Conservation (phyloP, 345 rosid species). For the Arabis hirsuta region DNA sequence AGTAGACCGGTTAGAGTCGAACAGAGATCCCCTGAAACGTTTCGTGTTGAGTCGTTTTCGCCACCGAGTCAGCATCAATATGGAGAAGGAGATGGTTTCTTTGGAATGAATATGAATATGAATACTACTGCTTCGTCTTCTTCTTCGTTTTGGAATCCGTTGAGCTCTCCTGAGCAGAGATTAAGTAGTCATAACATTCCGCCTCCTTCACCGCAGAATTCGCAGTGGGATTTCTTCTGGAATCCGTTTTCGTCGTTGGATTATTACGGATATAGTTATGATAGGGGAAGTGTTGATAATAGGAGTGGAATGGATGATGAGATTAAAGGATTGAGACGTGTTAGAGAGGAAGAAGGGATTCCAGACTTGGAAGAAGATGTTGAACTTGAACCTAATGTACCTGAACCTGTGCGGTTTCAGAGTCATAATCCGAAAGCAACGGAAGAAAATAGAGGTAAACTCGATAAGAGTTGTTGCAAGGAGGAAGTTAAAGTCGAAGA, state of each 20-base stretch:
- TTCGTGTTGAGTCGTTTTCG: slow-evolving; percentile 63
- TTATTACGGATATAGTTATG: slow-evolving; percentile 67
- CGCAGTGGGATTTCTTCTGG: slow-evolving; percentile 98
- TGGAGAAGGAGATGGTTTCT: slow-evolving; percentile 61
- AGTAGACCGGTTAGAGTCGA: slow-evolving; percentile 70
- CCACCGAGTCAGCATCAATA: slow-evolving; percentile 54
- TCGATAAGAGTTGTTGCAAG: slow-evolving; percentile 39
- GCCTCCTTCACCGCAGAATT: slow-evolving; percentile 86
- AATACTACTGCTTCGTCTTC: slow-evolving; percentile 37
- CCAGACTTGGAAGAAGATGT: slow-evolving; percentile 88
- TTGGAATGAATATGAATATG: slow-evolving; percentile 56
- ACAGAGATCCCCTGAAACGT: slow-evolving; percentile 86
- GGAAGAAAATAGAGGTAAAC: slow-evolving; percentile 46
- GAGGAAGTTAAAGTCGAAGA: slow-evolving; percentile 86
- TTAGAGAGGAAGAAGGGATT: slow-evolving; percentile 95
- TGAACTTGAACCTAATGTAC: slow-evolving; percentile 52
- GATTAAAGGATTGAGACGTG: slow-evolving; percentile 76
- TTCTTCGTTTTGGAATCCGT: slow-evolving; percentile 41
- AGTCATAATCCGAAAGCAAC: slow-evolving; percentile 36
- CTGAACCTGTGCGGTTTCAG: slow-evolving; percentile 53
- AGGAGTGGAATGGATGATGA: slow-evolving; percentile 69
- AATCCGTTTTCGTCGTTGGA: slow-evolving; percentile 94
- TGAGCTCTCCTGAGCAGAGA: slow-evolving; percentile 45
- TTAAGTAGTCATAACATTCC: slow-evolving; percentile 63
- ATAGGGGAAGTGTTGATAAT: slow-evolving; percentile 62